Conservation (phyloP, 2,329 filamentous ascomycete genomes). For the Keithomyces neogunnii region DNA sequence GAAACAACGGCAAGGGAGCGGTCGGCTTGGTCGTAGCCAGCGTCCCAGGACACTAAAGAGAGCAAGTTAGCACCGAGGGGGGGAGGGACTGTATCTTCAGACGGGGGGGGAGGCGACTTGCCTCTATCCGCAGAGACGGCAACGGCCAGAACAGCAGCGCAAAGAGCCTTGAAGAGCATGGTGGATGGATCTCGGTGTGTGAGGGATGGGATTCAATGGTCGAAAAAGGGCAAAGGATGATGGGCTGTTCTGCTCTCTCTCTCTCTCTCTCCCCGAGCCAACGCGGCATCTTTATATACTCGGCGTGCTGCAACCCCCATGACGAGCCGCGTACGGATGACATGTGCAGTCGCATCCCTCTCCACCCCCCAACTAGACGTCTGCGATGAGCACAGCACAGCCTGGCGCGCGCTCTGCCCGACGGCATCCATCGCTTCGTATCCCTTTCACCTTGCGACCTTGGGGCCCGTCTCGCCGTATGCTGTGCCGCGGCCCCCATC, state of each 20-base stretch:
- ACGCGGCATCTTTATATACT: background rate
- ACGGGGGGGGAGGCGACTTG: background rate
- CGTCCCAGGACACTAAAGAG: constrained; percentile 58
- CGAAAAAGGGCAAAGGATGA: background rate
- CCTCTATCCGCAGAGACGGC: constrained; percentile 16
- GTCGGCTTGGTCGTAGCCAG: constrained; percentile 54
- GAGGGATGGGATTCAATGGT: too few species aligned
- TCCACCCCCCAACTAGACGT: too few species aligned
- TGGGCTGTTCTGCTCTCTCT: too few species aligned
- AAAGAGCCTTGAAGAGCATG: constrained; percentile 35
- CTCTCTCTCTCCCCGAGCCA: background rate
- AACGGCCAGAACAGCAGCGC: constrained; percentile 27
- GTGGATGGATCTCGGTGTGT: constrained; percentile 13
- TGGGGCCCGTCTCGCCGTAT: too few species aligned
- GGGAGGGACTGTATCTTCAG: background rate
- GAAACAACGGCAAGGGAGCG: constrained; percentile 49
- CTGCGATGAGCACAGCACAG: too few species aligned
- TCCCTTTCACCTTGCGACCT: too few species aligned
- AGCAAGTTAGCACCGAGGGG: background rate
- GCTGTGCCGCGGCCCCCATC: too few species aligned
- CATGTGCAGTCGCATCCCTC: too few species aligned
- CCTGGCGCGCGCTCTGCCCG: too few species aligned
- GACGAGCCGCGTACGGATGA: too few species aligned
- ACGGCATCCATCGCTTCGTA: too few species aligned
- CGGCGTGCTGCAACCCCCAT: background rate